Evolutionary conservation across 139 green algal genomes (phyloP).

Genomic region (Raphidocelis subcapitata): DNA sequence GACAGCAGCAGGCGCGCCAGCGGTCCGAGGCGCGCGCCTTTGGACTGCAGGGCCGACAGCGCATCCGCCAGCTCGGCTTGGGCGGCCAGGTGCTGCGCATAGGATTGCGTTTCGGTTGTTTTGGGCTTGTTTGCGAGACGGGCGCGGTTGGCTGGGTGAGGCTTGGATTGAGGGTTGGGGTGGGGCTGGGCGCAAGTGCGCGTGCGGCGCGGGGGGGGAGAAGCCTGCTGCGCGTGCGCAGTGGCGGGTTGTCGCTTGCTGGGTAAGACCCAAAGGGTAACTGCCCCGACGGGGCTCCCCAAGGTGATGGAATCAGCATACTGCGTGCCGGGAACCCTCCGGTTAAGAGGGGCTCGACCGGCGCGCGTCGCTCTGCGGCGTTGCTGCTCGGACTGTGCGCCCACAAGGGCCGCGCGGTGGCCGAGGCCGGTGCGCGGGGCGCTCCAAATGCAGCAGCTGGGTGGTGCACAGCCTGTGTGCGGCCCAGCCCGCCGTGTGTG

Average conservation of each 20-base stretch:
- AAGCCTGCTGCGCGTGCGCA: too few relatives aligned
- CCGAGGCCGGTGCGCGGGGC: too few relatives aligned
- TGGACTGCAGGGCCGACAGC: slow-evolving; percentile 34
- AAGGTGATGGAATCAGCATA: slow-evolving; percentile 1
- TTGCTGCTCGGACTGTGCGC: slow-evolving; percentile 48
- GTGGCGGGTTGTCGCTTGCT: slow-evolving; percentile 46
- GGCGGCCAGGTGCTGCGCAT: background rate
- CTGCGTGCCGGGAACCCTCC: slow-evolving; percentile 2
- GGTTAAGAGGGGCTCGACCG: slow-evolving; percentile 19
- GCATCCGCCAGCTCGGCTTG: slow-evolving; percentile 15
- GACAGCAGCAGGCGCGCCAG: slow-evolving; percentile 29
- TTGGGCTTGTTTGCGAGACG: background rate
- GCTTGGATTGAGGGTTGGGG: too few relatives aligned
- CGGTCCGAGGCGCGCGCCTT: slow-evolving; percentile 25
- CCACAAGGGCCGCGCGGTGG: slow-evolving; percentile 20
- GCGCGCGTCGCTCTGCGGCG: slow-evolving; percentile 48
- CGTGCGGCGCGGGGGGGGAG: too few relatives aligned
- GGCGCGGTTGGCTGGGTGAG: too few relatives aligned
- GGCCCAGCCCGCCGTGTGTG: too few relatives aligned
- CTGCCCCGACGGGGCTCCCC: slow-evolving; percentile 63
- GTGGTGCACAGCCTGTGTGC: too few relatives aligned
- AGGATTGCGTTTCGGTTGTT: background rate
- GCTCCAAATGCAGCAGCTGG: slow-evolving; percentile 20
- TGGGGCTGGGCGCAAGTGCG: too few relatives aligned
- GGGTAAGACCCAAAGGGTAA: slow-evolving; percentile 66